Evolutionary conservation across 768 basidiomycete species (phyloP), one percentile per base, ranked within the genome.

Genomic region (Podaxis pistillaris): DNA sequence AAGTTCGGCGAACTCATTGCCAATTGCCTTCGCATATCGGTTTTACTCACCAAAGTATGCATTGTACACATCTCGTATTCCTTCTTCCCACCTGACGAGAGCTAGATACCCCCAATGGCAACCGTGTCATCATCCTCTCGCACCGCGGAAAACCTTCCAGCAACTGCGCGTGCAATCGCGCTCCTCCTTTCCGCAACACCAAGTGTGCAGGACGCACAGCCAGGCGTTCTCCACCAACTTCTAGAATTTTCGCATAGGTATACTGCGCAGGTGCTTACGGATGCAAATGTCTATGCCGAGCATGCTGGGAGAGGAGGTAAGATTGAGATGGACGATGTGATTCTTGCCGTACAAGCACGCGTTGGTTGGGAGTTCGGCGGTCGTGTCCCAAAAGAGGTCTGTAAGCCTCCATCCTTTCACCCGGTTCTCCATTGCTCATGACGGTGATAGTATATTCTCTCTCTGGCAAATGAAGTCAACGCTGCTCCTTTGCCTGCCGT

Each of bases 281-380:
- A 94, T 74, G 92, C 91, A 33, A 86, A 86, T 66, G 90, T 93
- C 19, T 94, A 94, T 71, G 89, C 92, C 15, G 93, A 94, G 67
- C 93, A 94, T 71, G 93, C 90, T 19, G 90, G 90, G 13, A 81
- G 87, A 49, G 72, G 85, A 2, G 89, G 88, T 63, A 93, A 90
- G 76, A 80, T 94, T 59, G 92, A 93, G 66, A 84, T 88, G 80
- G 92, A 94, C 65, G 93, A 94, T 73, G 78, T 91, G 52, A 82
- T 85, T 3, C 79, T 94, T 44, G 91, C 92, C 1, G 88, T 93
- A 4, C 93, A 94, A 73, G 91, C 92, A 5, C 86, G 93, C 61
- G 93, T 94, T 3, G 93, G 93, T 47, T 94, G 93, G 93, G 93
- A 94, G 73, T 90, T 93, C 71, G 93, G 92, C 24, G 93, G 93